Evolutionary conservation across 1,284 basidiomycete species (phyloP), one percentile per base, ranked within the genome.

Genomic region (Malassezia pachydermatis): DNA sequence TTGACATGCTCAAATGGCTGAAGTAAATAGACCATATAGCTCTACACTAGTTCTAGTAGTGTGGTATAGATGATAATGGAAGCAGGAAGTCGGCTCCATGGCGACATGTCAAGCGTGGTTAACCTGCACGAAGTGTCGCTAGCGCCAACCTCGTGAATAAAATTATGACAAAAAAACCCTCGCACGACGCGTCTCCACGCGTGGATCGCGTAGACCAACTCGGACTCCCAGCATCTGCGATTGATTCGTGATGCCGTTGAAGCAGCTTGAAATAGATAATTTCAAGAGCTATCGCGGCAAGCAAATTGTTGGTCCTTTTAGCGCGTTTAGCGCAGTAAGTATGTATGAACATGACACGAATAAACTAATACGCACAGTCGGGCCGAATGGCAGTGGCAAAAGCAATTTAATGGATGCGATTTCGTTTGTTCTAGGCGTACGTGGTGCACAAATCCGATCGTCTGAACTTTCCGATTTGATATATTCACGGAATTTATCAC

Each of bases 391-490:
- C 50, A 89, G 90, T 3, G 94, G 94, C 58, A 98, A 99, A 73
- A 92, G 88, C 28, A 99, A 99, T 72, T 80, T 98, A 56, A 98
- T 98, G 94, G 94, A 99, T 72, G 94, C 94, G 48, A 95, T 99
- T 61, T 98, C 94, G 2, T 98, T 98, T 71, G 94, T 98, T 5
- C 81, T 99, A 8, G 92, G 94, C 25, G 85, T 98, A 39, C 88
- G 90, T 75, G 88, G 86, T 48, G 84, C 84, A 1, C 88, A 96
- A 62, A 78, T 99, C 19, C 80, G 94, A 37, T 88, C 86, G 62
- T 87, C 86, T 41, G 89, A 96, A 64, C 78, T 98, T 27, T 88
- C 85, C 63, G 94, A 98, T 72, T 78, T 98, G 36, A 86, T 99
- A 10, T 98, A 95, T 74, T 84, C 33, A 9, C 30, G 34, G 1